Conservation (phyloP, 2,329 filamentous ascomycete genomes). For the Chaetomium sp. region DNA sequence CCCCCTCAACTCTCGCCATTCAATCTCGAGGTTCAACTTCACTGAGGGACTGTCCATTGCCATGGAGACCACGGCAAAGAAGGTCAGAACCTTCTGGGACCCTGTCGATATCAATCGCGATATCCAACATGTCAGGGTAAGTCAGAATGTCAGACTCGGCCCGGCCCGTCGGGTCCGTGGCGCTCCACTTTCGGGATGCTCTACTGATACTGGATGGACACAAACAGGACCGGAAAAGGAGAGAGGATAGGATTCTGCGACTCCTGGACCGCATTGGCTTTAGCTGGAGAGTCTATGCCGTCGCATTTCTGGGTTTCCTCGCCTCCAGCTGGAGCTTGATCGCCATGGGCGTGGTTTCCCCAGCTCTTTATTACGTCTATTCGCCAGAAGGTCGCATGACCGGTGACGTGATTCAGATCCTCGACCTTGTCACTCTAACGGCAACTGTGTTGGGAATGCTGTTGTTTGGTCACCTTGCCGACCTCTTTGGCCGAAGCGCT, state of each 20-base stretch:
- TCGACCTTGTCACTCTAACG: slow-evolving; percentile 2
- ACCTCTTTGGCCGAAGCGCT: slow-evolving; percentile 5
- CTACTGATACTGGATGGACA: background rate
- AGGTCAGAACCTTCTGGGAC: slow-evolving; percentile 3
- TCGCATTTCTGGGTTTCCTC: slow-evolving; percentile 5
- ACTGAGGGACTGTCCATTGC: background rate
- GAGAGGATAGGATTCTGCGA: slow-evolving; percentile 1
- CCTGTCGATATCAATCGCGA: slow-evolving; percentile 4
- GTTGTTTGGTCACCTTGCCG: slow-evolving; percentile 11
- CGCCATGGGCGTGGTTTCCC: background rate
- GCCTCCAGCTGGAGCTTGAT: slow-evolving; percentile 9
- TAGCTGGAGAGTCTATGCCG: slow-evolving; percentile 12
- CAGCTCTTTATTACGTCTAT: slow-evolving; percentile 9
- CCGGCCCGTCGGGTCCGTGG: background rate
- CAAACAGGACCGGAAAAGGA: background rate
- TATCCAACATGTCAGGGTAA: slow-evolving; percentile 12
- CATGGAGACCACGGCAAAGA: background rate
- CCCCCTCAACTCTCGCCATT: background rate
- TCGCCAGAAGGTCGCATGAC: background rate
- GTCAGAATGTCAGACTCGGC: background rate
- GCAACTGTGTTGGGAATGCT: slow-evolving; percentile 5
- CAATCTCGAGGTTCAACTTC: background rate
- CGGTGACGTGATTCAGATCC: background rate
- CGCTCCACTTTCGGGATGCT: background rate
- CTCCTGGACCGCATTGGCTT: slow-evolving; percentile 11